Base-by-base conservation (phyloP, 495 filamentous ascomycete genomes). In the Niebla homalea region DNA sequence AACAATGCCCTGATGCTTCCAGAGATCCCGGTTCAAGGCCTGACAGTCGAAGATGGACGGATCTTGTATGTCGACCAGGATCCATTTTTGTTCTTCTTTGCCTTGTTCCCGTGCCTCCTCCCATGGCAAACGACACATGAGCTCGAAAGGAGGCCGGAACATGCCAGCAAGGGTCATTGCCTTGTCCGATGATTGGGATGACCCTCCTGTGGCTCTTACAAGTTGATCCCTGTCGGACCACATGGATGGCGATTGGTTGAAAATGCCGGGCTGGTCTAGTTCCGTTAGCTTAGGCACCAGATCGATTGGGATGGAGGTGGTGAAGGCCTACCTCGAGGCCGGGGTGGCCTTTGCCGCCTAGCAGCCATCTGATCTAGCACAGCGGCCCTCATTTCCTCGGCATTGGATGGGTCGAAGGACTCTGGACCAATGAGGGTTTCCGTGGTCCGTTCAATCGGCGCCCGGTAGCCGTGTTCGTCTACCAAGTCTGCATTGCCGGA, bases 51-150 rank as follows among this genome's bases (percentile, higher is more conserved):
- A 98, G 38, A 94, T 76, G 4, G 85, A 82, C 32, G 82, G 74
- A 62, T 98, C 89, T 67, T 98, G 92, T 5, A 98, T 80, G 60
- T 98, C 95, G 55, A 96, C 86, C 45, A 98, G 61, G 14, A 98
- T 74, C 92, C 92, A 98, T 62, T 93, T 96, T 65, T 88, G 79
- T 23, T 74, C 71, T 21, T 89, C 84, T 60, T 84, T 89, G 37
- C 90, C 92, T 56, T 85, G 71, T 15, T 92, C 74, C 36, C 93
- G 80, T 16, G 86, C 90, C 19, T 79, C 68, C 52, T 95, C 87
- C 79, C 85, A 90, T 7, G 77, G 67, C 15, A 85, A 57, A 36
- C 75, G 72, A 4, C 73, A 78, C 67, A 97, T 95, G 16, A 97
- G 67, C 43, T 93, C 85, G 61, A 84, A 89, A 0, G 92, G 92